These are phyloP conservation scores for Peniophora sp. DNA, from an alignment of 1,284 basidiomycete species.

Conservation along the genomic window DNA sequence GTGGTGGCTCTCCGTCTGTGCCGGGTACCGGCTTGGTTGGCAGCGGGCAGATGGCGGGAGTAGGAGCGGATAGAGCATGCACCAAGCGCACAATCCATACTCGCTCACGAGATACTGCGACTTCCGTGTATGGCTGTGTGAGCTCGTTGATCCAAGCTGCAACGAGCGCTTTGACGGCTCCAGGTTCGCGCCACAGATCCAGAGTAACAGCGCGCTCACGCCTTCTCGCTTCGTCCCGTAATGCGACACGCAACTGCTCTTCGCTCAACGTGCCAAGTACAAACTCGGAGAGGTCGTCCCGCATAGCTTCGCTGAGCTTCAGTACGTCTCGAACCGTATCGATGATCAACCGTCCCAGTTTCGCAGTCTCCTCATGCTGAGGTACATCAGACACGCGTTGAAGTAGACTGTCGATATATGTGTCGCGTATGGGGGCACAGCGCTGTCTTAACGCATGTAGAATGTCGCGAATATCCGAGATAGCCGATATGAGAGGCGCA, in stretches of 20 bases:
- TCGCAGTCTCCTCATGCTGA: conserved; percentile 10
- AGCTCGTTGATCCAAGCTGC: conserved; percentile 28
- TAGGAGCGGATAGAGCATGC: conserved; percentile 34
- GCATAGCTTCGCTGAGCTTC: conserved; percentile 49
- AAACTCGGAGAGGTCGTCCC: conserved; percentile 53
- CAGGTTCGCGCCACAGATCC: conserved; percentile 37
- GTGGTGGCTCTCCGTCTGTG: conserved; percentile 9
- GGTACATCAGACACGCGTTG: conserved; percentile 28
- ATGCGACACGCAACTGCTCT: conserved; percentile 36
- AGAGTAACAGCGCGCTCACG: conserved; percentile 46
- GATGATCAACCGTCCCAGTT: conserved; percentile 33
- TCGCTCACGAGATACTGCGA: conserved; percentile 12
- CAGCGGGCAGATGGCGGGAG: conserved; percentile 37
- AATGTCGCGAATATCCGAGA: conserved; percentile 42
- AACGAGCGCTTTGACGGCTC: conserved; percentile 28
- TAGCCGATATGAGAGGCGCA: conserved; percentile 50
- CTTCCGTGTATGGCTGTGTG: conserved; percentile 9
- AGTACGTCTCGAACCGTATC: conserved; percentile 39
- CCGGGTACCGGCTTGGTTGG: conserved; percentile 17
- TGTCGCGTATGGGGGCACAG: conserved; percentile 61
- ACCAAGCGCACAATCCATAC: conserved; percentile 41
- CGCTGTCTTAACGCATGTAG: conserved; percentile 42
- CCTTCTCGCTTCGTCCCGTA: conserved; percentile 41
- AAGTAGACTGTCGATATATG: conserved; percentile 37
- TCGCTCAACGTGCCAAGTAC: conserved; percentile 57